Evolutionary conservation across 208 protist species (phyloP).

Genomic region (Wallacemonas sp.): DNA sequence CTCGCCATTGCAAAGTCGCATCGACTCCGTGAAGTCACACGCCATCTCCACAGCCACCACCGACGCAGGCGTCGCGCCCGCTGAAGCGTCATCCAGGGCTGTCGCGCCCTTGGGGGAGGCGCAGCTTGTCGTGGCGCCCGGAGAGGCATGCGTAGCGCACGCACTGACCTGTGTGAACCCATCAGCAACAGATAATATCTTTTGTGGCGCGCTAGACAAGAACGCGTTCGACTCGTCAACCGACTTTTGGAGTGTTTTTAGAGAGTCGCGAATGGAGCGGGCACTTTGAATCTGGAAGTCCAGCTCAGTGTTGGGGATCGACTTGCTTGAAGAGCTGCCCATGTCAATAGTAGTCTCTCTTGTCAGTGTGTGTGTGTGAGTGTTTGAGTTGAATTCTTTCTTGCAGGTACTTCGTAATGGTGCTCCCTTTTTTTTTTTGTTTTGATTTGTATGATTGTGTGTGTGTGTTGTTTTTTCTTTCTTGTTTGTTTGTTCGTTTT

Average conservation of each 20-base stretch:
- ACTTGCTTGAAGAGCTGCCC: constrained; percentile 19
- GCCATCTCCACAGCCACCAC: constrained; percentile 17
- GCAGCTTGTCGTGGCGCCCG: constrained; percentile 1
- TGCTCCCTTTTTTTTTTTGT: neutral
- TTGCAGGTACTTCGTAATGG: neutral
- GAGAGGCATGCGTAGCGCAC: constrained; percentile 24
- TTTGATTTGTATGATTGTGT: neutral
- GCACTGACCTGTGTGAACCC: constrained; percentile 23
- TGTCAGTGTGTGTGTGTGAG: neutral
- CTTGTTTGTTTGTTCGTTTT: no score
- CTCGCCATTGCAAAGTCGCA: constrained; percentile 21
- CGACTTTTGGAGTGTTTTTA: constrained; percentile 14
- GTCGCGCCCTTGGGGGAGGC: neutral
- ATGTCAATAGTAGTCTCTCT: constrained; percentile 7
- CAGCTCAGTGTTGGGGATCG: neutral
- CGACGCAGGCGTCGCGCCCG: neutral
- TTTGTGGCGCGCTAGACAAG: constrained; percentile 11
- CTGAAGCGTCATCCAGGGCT: neutral
- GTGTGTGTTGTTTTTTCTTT: neutral
- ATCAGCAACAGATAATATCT: constrained; percentile 17
- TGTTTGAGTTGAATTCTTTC: no score
- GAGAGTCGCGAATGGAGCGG: constrained; percentile 7
- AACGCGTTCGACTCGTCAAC: constrained; percentile 9
- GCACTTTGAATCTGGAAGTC: constrained; percentile 11
- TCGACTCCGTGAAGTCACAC: constrained; percentile 26